Percentiles rank a stretch among this genome's conserved stretches.
Evolutionary conservation across 75 land plant species (phyloP).

Genomic region (Pinus albicaulis): DNA sequence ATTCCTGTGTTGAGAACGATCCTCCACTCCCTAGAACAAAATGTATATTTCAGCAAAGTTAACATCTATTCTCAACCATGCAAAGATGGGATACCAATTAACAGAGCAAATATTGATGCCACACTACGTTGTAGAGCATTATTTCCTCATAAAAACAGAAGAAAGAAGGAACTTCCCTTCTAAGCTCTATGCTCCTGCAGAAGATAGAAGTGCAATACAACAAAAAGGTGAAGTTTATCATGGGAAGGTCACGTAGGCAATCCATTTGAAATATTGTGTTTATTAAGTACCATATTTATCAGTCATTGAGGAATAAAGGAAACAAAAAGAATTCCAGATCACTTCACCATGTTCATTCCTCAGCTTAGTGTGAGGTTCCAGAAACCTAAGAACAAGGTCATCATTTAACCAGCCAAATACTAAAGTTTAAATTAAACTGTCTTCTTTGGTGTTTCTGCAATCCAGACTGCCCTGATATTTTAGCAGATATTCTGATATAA

Average conservation of each 20-base stretch:
- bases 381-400: background rate
- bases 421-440: background rate
- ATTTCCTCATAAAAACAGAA: background rate
- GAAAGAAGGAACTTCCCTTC: background rate
- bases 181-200: background rate
- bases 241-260: background rate
- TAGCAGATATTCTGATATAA: no score
- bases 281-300: background rate
- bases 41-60: background rate
- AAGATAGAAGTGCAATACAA: background rate
- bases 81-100: background rate
- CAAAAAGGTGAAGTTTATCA: background rate
- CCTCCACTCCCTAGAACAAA: conserved; percentile 76
- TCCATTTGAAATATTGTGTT: background rate
- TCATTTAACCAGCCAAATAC: background rate
- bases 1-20: conserved; percentile 95
- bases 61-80: background rate
- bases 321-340: background rate
- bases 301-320: background rate
- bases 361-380: background rate
- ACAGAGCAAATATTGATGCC: background rate
- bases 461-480: background rate
- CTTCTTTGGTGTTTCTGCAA: background rate
- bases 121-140: background rate
- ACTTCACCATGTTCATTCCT: background rate